These are phyloP conservation scores for Aspergillus glaucus DNA, from an alignment of 2,329 filamentous ascomycete species.

Conservation along the genomic window DNA sequence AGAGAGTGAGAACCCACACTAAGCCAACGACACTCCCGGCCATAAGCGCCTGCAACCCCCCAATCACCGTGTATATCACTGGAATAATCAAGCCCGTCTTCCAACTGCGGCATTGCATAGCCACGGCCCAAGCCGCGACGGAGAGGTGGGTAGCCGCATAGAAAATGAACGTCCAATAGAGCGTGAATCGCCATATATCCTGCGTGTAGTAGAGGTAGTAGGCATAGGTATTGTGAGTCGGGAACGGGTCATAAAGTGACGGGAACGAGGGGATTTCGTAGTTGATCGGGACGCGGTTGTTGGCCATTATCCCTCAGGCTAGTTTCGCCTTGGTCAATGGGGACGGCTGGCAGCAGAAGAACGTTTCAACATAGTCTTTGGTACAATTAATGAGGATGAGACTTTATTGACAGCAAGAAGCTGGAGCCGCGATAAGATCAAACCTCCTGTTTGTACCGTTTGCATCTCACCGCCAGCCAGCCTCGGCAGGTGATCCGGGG, in stretches of 20 bases:
- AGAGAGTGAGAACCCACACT: slow-evolving; percentile 51
- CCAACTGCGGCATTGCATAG: slow-evolving; percentile 56
- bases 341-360: background rate
- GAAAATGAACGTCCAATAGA: slow-evolving; percentile 78
- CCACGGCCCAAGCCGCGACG: slow-evolving; percentile 64
- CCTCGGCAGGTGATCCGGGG: slow-evolving; percentile 29
- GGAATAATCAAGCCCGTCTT: slow-evolving; percentile 62
- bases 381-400: background rate
- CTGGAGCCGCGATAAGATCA: background rate
- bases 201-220: slow-evolving; percentile 64
- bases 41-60: slow-evolving; percentile 68
- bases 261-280: slow-evolving; percentile 71
- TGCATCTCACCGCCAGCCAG: slow-evolving; percentile 14
- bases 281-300: slow-evolving; percentile 45
- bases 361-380: slow-evolving; percentile 4
- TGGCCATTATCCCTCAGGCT: slow-evolving; percentile 16
- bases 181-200: slow-evolving; percentile 82
- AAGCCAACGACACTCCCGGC: slow-evolving; percentile 76
- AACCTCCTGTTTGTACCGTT: slow-evolving; percentile 27
- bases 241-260: slow-evolving; percentile 70
- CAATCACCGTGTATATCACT: slow-evolving; percentile 63
- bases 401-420: background rate
- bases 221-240: slow-evolving; percentile 50
- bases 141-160: slow-evolving; percentile 69
- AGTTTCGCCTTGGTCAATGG: slow-evolving; percentile 5